Percentiles rank a stretch among this genome's conserved stretches.
These are phyloP conservation scores for Rickenella mellea DNA, from an alignment of 768 basidiomycete genomes.

Conservation along the genomic window DNA sequence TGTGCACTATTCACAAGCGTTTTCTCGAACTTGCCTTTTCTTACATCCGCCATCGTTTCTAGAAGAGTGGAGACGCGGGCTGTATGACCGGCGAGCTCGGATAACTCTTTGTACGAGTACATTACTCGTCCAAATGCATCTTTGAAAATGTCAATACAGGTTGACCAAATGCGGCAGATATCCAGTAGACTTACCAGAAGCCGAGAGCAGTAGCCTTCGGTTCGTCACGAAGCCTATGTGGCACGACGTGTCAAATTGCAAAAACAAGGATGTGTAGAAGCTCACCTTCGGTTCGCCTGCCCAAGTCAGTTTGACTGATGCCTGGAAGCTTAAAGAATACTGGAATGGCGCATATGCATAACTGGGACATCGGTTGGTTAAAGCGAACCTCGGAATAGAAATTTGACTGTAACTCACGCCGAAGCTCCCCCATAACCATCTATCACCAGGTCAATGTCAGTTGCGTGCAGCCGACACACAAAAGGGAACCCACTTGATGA, in stretches of 20 bases:
- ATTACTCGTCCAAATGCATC: constrained; percentile 94
- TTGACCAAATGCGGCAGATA: constrained; percentile 1
- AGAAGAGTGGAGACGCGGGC: constrained; percentile 82
- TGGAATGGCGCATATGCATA: constrained; percentile 86
- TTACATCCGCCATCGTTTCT: constrained; percentile 85
- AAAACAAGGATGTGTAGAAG: background rate
- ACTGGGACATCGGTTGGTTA: constrained; percentile 25
- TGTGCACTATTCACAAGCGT: constrained; percentile 68
- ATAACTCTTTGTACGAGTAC: constrained; percentile 96
- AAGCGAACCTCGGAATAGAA: background rate
- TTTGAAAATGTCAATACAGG: constrained; percentile 13
- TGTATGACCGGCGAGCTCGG: constrained; percentile 94
- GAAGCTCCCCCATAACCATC: constrained; percentile 92
- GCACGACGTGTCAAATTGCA: background rate
- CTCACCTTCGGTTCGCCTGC: constrained; percentile 80
- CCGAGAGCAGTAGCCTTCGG: constrained; percentile 76
- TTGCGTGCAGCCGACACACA: background rate
- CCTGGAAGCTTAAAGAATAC: constrained; percentile 87
- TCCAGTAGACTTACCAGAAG: constrained; percentile 46
- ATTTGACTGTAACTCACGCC: constrained; percentile 44
- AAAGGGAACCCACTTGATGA: constrained; percentile 90
- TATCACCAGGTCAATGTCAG: constrained; percentile 17
- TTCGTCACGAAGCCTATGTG: constrained; percentile 90
- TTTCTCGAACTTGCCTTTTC: constrained; percentile 81
- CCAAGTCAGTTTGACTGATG: constrained; percentile 55